phyloP scores from a whole-genome alignment of 169 alveolate genomes.

The Eimeria mitis region DNA sequence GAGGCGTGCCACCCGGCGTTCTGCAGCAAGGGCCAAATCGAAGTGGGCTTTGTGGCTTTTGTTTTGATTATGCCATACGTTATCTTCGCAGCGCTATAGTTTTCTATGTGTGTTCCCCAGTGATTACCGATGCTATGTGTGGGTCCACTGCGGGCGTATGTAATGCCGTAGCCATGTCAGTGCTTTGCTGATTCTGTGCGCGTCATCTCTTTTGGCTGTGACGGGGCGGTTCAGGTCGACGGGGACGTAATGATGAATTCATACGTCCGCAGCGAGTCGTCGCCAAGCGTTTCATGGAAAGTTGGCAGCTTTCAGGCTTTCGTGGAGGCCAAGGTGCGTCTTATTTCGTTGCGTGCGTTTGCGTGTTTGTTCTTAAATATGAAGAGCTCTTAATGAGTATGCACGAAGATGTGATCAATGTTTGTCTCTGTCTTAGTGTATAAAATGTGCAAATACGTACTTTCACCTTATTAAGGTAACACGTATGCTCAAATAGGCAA shows the following conservation, averaged over 20 bases:
- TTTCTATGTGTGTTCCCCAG: neutral
- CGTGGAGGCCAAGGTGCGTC: conserved; percentile 80
- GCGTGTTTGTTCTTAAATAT: neutral
- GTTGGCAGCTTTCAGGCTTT: conserved; percentile 93
- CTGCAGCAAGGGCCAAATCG: conserved; percentile 87
- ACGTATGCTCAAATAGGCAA: too few relatives aligned
- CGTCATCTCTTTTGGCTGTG: neutral
- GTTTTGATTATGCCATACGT: too few relatives aligned
- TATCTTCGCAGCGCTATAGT: too few relatives aligned
- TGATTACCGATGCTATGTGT: neutral
- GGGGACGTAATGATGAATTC: conserved; percentile 52
- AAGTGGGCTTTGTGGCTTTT: conserved; percentile 17
- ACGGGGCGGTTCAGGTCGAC: conserved; percentile 23
- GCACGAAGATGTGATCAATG: too few relatives aligned
- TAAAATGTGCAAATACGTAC: too few relatives aligned
- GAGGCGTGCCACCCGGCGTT: conserved; percentile 98
- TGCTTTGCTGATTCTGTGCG: neutral
- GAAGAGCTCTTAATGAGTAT: too few relatives aligned
- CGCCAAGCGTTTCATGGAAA: conserved; percentile 89
- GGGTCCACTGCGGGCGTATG: neutral
- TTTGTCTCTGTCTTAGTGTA: too few relatives aligned
- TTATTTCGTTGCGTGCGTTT: neutral
- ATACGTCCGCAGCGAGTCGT: conserved; percentile 67
- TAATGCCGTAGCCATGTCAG: neutral
- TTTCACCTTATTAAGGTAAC: too few relatives aligned